phyloP scores from a whole-genome alignment of 352 stramenopile species.

The Globisporangium cederbergense region DNA sequence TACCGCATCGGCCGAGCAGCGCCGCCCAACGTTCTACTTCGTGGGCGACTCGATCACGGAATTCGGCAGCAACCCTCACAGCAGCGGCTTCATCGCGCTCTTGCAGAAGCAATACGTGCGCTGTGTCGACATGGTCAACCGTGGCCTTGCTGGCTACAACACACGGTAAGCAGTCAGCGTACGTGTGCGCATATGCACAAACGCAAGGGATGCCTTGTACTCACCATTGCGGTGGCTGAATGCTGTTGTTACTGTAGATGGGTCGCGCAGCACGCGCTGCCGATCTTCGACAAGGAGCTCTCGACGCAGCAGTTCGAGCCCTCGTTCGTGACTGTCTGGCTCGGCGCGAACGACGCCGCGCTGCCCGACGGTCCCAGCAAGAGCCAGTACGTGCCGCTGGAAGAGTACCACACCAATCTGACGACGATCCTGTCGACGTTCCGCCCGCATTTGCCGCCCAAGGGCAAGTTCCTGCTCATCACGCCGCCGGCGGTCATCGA shows the following conservation, averaged over 20 bases:
- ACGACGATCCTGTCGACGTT: conserved; percentile 24
- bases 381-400: conserved; percentile 39
- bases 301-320: conserved; percentile 24
- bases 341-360: conserved; percentile 62
- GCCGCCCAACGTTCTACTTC: conserved; percentile 37
- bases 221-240: not conserved
- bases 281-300: conserved; percentile 37
- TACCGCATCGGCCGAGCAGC: conserved; percentile 7
- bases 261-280: conserved; percentile 37
- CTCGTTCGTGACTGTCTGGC: conserved; percentile 46
- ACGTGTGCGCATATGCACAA: not conserved
- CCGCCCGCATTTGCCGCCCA: conserved; percentile 17
- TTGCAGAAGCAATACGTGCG: conserved; percentile 49
- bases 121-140: conserved; percentile 52
- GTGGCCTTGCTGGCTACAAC: conserved; percentile 57
- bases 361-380: conserved; percentile 25
- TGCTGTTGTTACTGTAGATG: conserved; percentile 20
- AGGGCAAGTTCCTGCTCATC: conserved; percentile 36
- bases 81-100: conserved; percentile 41
- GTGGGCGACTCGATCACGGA: conserved; percentile 72
- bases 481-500: conserved; percentile 44
- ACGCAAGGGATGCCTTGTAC: not conserved
- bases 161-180: conserved; percentile 8
- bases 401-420: conserved; percentile 42
- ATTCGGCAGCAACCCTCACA: conserved; percentile 29